These are phyloP conservation scores for Salix exigua DNA, from an alignment of 345 rosid species.

Conservation along the genomic window DNA sequence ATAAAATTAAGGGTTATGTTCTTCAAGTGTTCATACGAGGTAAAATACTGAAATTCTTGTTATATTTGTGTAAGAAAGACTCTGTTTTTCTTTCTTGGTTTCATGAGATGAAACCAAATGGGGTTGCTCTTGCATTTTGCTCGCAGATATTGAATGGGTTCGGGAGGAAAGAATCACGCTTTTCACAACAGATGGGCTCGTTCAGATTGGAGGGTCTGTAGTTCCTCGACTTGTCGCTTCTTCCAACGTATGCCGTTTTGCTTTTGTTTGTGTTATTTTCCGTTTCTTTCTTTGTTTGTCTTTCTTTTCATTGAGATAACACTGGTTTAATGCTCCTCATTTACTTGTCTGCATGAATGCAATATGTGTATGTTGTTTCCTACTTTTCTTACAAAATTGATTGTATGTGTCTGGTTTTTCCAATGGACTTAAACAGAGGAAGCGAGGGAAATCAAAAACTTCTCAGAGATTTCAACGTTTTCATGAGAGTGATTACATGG, in stretches of 20 bases:
- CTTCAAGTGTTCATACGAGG: not conserved
- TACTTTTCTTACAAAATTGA: not conserved
- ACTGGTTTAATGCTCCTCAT: not conserved
- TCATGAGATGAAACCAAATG: not conserved
- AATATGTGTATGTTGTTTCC: not conserved
- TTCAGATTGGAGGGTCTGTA: conserved; percentile 86
- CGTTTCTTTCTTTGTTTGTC: not conserved
- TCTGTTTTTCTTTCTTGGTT: not conserved
- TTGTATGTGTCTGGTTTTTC: not conserved
- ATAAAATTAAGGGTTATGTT: not conserved
- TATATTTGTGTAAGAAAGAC: not conserved
- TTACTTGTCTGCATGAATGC: not conserved
- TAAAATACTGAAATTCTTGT: not conserved
- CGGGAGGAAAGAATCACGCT: conserved; percentile 75
- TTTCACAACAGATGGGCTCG: conserved; percentile 78
- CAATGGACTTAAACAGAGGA: conserved; percentile 40
- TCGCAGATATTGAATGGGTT: conserved; percentile 70
- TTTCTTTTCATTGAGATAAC: not conserved
- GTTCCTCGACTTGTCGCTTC: conserved; percentile 62
- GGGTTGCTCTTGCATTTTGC: not conserved
- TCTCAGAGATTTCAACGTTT: conserved; percentile 52
- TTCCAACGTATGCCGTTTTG: conserved; percentile 45
- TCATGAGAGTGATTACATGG: conserved; percentile 88
- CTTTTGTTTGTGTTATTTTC: not conserved
- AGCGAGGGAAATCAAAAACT: conserved; percentile 43